Evolutionary conservation across 2,329 filamentous ascomycete genomes (phyloP), one percentile per base, ranked within the genome.

Genomic region (Parastagonospora avenae): DNA sequence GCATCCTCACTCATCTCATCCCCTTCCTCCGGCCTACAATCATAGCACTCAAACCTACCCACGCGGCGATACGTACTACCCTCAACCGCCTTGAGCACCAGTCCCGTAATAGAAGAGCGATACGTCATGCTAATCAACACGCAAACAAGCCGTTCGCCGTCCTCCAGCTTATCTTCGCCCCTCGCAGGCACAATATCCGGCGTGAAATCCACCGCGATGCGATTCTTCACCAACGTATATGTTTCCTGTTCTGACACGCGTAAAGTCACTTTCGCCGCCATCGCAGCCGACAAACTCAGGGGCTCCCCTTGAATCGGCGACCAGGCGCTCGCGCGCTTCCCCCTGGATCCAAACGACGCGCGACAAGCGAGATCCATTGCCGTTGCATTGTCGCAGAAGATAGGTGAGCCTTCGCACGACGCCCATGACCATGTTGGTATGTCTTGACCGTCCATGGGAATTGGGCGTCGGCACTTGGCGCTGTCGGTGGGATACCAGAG

Each of bases 371-470:
- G 54, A 42, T 73, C 70, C 69, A 73, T 73, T 3, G 70, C 70
- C 8, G 65, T 69, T 8, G 62, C 48, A 27, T 71, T 72, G 50
- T 73, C 70, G 40, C 71, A 72, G 52, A 64, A 70, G 38, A 72
- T 65, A 0, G 68, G 66, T 2, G 69, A 72, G 14, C 69, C 70
- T 58, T 72, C 67, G 9, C 71, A 48, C 1, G 67, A 68, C 44
- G 69, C 70, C 70, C 70, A 73, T 35, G 69, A 71, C 70, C 70
- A 73, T 55, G 64, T 72, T 8, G 70, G 69, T 14, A 72, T 55
- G 24, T 61, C 61, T 11, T 61, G 57, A 2, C 55, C 54, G 42
- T 57, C 31, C 9, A 44, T 38, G 11, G 50, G 36, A 41, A 56
- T 62, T 0, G 69, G 62, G 41, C 68, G 59, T 2, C 66, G 60